Conservation (phyloP, 495 filamentous ascomycete species). For the Podospora comata region DNA sequence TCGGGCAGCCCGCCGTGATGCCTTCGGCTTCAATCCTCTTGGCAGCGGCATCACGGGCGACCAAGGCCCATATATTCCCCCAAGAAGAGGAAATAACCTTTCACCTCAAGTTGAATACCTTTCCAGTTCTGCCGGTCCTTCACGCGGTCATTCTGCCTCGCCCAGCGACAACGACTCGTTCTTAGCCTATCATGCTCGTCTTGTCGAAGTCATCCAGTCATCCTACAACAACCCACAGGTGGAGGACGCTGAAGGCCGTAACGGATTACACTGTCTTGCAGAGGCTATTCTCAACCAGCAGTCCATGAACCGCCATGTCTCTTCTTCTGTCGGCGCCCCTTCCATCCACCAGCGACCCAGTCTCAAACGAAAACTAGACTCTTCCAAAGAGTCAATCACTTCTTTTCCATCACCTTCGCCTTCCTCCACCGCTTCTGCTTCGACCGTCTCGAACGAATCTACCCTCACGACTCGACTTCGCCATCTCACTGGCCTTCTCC, state of each 20-base stretch:
- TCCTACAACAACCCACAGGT: slow-evolving; percentile 30
- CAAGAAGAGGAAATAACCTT: slow-evolving; percentile 14
- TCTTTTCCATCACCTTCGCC: not conserved
- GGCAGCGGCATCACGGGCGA: not conserved
- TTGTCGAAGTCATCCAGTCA: slow-evolving; percentile 37
- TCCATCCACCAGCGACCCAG: slow-evolving; percentile 8
- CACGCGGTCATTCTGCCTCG: slow-evolving; percentile 3
- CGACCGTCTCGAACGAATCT: slow-evolving; percentile 8
- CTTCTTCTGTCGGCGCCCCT: slow-evolving; percentile 4
- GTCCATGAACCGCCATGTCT: slow-evolving; percentile 27
- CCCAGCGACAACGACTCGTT: slow-evolving; percentile 19
- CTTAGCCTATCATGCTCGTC: slow-evolving; percentile 31
- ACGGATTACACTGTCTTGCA: slow-evolving; percentile 50
- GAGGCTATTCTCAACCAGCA: slow-evolving; percentile 38
- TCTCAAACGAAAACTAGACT: slow-evolving; percentile 23
- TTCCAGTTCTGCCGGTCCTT: not conserved
- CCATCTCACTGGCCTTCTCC: slow-evolving; percentile 37
- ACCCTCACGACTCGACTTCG: slow-evolving; percentile 28
- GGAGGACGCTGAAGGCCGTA: slow-evolving; percentile 45
- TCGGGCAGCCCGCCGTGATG: slow-evolving; percentile 29
- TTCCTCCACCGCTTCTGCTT: not conserved
- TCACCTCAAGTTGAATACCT: slow-evolving; percentile 9
- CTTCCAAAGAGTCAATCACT: not conserved
- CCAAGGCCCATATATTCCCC: slow-evolving; percentile 18
- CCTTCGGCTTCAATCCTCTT: slow-evolving; percentile 36